These are phyloP conservation scores for Xanthoconium stramineum DNA, from an alignment of 768 basidiomycete species.

Conservation along the genomic window DNA sequence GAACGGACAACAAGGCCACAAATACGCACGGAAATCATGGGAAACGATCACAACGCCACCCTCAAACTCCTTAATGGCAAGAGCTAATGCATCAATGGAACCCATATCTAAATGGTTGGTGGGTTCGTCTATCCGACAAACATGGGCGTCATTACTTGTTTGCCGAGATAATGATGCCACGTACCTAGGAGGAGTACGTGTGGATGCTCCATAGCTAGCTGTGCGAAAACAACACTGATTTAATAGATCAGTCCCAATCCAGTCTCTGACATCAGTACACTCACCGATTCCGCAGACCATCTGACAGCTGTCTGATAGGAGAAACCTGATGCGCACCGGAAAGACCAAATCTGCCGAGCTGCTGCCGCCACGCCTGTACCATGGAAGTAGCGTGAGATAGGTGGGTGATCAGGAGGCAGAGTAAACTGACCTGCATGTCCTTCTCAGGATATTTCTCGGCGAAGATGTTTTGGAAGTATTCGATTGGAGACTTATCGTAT, in stretches of 20 bases:
- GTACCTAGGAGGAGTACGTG: constrained; percentile 84
- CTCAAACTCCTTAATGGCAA: constrained; percentile 94
- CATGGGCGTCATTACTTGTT: constrained; percentile 2
- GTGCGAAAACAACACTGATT: constrained; percentile 87
- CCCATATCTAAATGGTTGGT: constrained; percentile 98
- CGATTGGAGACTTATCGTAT: constrained; percentile 85
- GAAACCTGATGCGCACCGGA: constrained; percentile 91
- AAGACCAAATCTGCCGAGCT: constrained; percentile 94
- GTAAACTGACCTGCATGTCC: constrained; percentile 58
- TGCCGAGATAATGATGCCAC: constrained; percentile 24
- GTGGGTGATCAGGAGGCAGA: constrained; percentile 5
- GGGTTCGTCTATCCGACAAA: constrained; percentile 65
- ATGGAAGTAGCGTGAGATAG: constrained; percentile 10
- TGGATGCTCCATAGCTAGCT: constrained; percentile 96
- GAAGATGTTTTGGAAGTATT: constrained; percentile 88
- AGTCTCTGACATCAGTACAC: constrained; percentile 19
- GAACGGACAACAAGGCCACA: background rate
- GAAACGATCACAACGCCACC: constrained; percentile 99
- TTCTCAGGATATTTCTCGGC: constrained; percentile 87
- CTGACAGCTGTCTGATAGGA: constrained; percentile 91
- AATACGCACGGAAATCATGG: constrained; percentile 91
- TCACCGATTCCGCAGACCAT: constrained; percentile 93
- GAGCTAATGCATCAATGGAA: constrained; percentile 94
- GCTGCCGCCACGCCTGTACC: constrained; percentile 83
- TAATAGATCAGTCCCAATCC: constrained; percentile 14